Percentiles rank a stretch among this genome's conserved stretches.
These are phyloP conservation scores for Acer campestre DNA, from an alignment of 345 rosid species.

Conservation along the genomic window DNA sequence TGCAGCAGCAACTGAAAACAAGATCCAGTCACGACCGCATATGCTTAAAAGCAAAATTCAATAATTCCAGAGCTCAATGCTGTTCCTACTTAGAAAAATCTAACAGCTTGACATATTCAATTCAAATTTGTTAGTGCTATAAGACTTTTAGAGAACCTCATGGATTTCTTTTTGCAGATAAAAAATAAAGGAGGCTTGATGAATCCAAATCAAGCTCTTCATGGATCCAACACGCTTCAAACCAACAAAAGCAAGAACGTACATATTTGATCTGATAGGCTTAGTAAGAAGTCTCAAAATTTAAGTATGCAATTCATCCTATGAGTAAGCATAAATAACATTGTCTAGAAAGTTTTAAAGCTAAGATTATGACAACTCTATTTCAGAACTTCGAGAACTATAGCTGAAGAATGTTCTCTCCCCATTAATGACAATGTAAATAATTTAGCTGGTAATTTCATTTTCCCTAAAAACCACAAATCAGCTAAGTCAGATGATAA, in stretches of 20 bases:
- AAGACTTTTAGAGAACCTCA: background rate
- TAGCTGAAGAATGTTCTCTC: background rate
- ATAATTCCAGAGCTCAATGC: constrained; percentile 5
- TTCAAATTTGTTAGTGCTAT: background rate
- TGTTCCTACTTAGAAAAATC: background rate
- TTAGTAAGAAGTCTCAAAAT: background rate
- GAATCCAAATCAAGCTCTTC: background rate
- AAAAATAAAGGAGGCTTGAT: background rate
- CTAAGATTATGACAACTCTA: background rate
- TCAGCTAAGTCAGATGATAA: background rate
- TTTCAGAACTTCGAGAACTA: background rate
- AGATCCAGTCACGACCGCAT: background rate
- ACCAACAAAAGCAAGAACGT: background rate
- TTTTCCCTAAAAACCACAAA: constrained; percentile 2
- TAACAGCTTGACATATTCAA: background rate
- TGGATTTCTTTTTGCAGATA: background rate
- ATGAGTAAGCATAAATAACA: background rate
- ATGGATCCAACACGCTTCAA: background rate
- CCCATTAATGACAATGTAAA: background rate
- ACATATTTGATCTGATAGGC: background rate
- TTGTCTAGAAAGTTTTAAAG: background rate
- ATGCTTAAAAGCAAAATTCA: background rate
- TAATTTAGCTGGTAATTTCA: background rate
- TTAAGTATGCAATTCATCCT: background rate
- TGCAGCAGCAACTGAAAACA: background rate